These are phyloP conservation scores for Plectosphaerella plurivora DNA, from an alignment of 2,329 filamentous ascomycete genomes.

Conservation along the genomic window DNA sequence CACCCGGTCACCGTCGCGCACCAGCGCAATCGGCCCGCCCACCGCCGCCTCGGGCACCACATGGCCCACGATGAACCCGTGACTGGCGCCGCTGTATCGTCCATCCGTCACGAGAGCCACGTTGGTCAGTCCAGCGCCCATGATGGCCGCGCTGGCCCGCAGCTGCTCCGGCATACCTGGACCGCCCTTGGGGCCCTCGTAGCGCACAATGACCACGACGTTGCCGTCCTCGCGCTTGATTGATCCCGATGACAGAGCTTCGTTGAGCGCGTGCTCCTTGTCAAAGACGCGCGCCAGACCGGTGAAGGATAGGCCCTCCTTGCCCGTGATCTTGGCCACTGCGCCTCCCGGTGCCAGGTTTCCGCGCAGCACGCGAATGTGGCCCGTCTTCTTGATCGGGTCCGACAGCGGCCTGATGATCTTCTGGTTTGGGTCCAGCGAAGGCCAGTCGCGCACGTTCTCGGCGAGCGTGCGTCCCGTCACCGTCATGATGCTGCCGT, in stretches of 20 bases:
- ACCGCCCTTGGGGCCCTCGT: constrained; percentile 89
- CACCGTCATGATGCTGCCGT: constrained; percentile 75
- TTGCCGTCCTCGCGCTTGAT: constrained; percentile 58
- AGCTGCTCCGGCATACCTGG: constrained; percentile 97
- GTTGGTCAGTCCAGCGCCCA: constrained; percentile 85
- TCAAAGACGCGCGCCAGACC: constrained; percentile 82
- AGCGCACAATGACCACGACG: constrained; percentile 83
- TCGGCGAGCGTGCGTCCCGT: constrained; percentile 81
- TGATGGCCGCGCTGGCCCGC: constrained; percentile 81
- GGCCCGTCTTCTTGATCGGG: constrained; percentile 77
- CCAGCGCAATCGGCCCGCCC: constrained; percentile 82
- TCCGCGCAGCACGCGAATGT: constrained; percentile 82
- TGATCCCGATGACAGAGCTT: constrained; percentile 67
- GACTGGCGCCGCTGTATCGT: constrained; percentile 79
- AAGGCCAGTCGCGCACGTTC: constrained; percentile 74
- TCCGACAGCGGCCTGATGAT: constrained; percentile 74
- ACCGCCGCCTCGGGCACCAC: constrained; percentile 86
- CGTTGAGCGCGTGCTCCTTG: constrained; percentile 75
- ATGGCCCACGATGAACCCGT: constrained; percentile 92
- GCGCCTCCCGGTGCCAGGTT: constrained; percentile 86
- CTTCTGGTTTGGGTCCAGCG: constrained; percentile 70
- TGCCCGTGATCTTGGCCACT: constrained; percentile 94
- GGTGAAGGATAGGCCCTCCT: constrained; percentile 79
- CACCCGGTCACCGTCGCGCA: constrained; percentile 74
- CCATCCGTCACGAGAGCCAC: constrained; percentile 91